A percentile compares a stretch with the other conserved stretches of the same genome.
Evolutionary conservation across 2,329 filamentous ascomycete species (phyloP).

Genomic region (Biscogniauxia sp.): DNA sequence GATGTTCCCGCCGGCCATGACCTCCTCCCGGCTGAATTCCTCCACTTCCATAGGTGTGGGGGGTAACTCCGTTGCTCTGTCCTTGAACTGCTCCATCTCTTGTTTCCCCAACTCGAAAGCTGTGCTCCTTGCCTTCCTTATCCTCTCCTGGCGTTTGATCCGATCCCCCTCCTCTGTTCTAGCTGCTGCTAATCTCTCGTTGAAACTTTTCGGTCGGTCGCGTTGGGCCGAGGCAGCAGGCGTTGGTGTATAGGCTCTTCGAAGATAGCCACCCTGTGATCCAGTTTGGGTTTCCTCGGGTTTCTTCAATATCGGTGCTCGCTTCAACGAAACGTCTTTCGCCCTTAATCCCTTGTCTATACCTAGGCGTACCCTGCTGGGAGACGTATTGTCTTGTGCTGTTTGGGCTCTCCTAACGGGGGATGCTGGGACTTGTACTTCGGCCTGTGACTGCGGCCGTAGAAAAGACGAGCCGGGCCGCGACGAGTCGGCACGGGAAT

Average conservation of each 20-base stretch:
- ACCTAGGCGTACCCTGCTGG: slow-evolving; percentile 75
- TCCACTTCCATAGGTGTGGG: slow-evolving; percentile 46
- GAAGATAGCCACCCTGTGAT: slow-evolving; percentile 40
- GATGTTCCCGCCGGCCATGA: slow-evolving; percentile 44
- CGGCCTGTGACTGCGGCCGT: slow-evolving; percentile 32
- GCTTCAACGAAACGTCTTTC: slow-evolving; percentile 79
- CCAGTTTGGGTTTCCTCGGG: slow-evolving; percentile 29
- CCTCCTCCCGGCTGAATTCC: slow-evolving; percentile 62
- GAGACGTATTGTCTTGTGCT: slow-evolving; percentile 62
- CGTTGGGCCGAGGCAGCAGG: slow-evolving; percentile 28
- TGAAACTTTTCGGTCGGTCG: slow-evolving; percentile 63
- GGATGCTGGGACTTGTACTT: slow-evolving; percentile 72
- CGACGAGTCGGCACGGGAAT: slow-evolving; percentile 16
- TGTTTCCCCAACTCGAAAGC: slow-evolving; percentile 56
- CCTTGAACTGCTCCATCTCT: slow-evolving; percentile 60
- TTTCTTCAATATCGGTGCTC: slow-evolving; percentile 55
- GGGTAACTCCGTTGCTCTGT: slow-evolving; percentile 53
- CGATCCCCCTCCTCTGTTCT: slow-evolving; percentile 54
- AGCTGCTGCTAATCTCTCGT: slow-evolving; percentile 76
- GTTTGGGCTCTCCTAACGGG: slow-evolving; percentile 62
- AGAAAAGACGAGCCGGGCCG: slow-evolving; percentile 14
- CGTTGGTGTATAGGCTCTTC: slow-evolving; percentile 41
- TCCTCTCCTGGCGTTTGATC: slow-evolving; percentile 49
- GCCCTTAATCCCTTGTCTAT: slow-evolving; percentile 86
- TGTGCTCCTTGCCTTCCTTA: slow-evolving; percentile 51